A percentile compares a stretch with the other conserved stretches of the same genome.
Conservation (phyloP, 2,329 filamentous ascomycete genomes). For the Amylocarpus encephaloides region DNA sequence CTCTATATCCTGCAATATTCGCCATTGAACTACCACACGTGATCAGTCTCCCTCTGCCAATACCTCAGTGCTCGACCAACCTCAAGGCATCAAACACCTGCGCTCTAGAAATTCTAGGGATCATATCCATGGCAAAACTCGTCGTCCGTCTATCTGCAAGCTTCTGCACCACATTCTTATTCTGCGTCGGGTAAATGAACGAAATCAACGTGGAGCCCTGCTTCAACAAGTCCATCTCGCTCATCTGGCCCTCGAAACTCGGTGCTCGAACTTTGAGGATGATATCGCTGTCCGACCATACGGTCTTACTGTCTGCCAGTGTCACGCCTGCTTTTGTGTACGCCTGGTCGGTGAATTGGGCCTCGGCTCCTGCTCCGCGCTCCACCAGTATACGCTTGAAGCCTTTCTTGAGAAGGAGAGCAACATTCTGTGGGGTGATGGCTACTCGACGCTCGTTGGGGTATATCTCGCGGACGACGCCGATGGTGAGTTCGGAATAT, state of each 20-base stretch:
- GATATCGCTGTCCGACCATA: constrained; percentile 73
- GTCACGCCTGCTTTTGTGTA: constrained; percentile 75
- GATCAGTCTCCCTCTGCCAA: constrained; percentile 9
- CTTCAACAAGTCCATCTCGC: constrained; percentile 63
- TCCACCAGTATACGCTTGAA: constrained; percentile 73
- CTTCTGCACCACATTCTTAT: constrained; percentile 66
- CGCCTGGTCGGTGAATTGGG: constrained; percentile 70
- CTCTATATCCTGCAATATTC: constrained; percentile 91
- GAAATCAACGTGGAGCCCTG: constrained; percentile 71
- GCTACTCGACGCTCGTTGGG: constrained; percentile 76
- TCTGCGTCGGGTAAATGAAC: constrained; percentile 77
- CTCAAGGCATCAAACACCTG: constrained; percentile 79
- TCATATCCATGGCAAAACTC: constrained; percentile 86
- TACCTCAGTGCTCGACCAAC: constrained; percentile 11
- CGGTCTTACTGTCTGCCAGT: constrained; percentile 59
- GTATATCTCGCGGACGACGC: constrained; percentile 73
- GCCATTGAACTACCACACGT: constrained; percentile 67
- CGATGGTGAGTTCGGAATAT: constrained; percentile 68
- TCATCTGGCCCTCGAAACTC: constrained; percentile 47
- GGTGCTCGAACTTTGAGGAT: constrained; percentile 79
- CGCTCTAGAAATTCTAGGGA: constrained; percentile 81
- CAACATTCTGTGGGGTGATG: constrained; percentile 76
- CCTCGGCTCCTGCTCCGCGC: constrained; percentile 68
- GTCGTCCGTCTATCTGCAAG: constrained; percentile 67
- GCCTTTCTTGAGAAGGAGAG: constrained; percentile 77